Evolutionary conservation across 805 yeast genomes (phyloP), one percentile per base, ranked within the genome.

Genomic region (Schwanniomyces vanrijiae): DNA sequence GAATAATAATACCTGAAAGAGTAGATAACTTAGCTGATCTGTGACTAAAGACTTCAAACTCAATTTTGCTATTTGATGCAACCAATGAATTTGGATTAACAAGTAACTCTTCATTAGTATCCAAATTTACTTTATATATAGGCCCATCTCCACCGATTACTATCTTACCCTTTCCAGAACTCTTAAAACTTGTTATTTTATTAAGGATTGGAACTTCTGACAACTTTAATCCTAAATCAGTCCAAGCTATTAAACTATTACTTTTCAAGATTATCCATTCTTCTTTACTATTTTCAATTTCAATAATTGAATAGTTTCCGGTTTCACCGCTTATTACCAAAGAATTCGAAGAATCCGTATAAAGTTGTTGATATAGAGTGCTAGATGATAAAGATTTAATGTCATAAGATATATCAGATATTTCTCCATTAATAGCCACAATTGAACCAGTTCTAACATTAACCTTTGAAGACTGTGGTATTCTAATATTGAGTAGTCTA

Each of bases 351-450:
- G 61, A 39, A 37, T 40, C 14, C 37, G 53, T 46, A 49, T 50
- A 44, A 41, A 62, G 34, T 41, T 48, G 42, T 47, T 47, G 37
- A 47, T 39, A 46, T 42, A 43, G 18, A 43, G 49, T 35, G 24
- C 44, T 35, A 51, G 41, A 37, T 43, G 43, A 43, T 31, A 53
- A 37, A 9, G 28, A 6, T 40, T 42, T 47, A 3, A 44, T 37
- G 11, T 25, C 33, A 31, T 44, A 61, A 18, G 55, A 52, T 41
- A 72, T 43, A 13, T 60, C 59, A 14, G 55, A 45, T 5, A 71
- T 46, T 40, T 73, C 65, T 1, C 82, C 82, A 57, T 76, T 74
- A 42, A 76, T 58, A 1, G 77, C 80, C 11, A 77, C 58, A 29
- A 77, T 58, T 3, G 70, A 60, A 16, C 76, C 75, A 40, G 68